phyloP scores from a whole-genome alignment of 495 filamentous ascomycete genomes.

The Parathielavia hyrcaniae region DNA sequence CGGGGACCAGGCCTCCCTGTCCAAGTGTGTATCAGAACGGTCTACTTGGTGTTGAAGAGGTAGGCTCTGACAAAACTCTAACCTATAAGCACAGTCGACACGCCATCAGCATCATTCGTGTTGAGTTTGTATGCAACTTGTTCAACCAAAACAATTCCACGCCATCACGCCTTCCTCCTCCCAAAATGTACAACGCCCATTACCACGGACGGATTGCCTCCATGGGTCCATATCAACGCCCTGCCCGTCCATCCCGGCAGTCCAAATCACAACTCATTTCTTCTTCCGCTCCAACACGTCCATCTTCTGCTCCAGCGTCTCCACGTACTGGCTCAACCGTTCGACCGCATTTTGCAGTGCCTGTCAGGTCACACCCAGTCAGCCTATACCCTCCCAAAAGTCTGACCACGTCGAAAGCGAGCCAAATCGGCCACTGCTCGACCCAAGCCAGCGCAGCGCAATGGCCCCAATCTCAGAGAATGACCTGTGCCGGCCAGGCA shows the following conservation, averaged over 20 bases:
- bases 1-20: not conserved
- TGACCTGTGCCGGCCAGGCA: not conserved
- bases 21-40: too few relatives aligned
- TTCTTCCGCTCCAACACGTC: slow-evolving; percentile 54
- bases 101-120: too few relatives aligned
- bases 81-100: too few relatives aligned
- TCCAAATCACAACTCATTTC: slow-evolving; percentile 30
- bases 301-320: slow-evolving; percentile 74
- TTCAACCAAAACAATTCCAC: too few relatives aligned
- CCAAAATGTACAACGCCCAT: not conserved
- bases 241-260: not conserved
- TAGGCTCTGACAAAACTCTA: too few relatives aligned
- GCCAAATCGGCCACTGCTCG: not conserved
- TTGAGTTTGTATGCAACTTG: not conserved
- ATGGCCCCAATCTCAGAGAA: not conserved
- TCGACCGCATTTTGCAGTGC: slow-evolving; percentile 81
- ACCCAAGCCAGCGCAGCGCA: not conserved
- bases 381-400: not conserved
- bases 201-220: too few relatives aligned
- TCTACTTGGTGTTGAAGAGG: too few relatives aligned
- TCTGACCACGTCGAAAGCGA: not conserved
- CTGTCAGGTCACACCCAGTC: slow-evolving; percentile 44
- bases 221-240: not conserved
- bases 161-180: too few relatives aligned
- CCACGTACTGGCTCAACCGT: slow-evolving; percentile 75